Evolutionary conservation across 768 basidiomycete species (phyloP).

Genomic region (Hericium alpestre): DNA sequence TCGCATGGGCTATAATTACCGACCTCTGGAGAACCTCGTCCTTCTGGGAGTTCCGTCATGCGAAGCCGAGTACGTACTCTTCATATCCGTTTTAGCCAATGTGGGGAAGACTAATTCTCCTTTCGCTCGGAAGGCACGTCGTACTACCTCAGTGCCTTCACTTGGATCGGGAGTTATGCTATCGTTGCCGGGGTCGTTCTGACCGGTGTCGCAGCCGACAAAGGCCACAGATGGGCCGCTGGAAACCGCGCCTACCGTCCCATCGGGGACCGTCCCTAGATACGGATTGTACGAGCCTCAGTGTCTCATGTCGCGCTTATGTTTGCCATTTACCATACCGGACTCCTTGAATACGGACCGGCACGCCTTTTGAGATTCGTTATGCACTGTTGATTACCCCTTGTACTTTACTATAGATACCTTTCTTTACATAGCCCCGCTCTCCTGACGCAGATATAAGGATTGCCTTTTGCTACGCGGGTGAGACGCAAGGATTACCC

Average conservation of each 20-base stretch:
- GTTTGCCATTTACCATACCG: background rate
- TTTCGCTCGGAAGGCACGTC: constrained; percentile 36
- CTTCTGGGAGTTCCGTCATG: constrained; percentile 43
- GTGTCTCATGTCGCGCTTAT: background rate
- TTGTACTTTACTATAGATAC: no score
- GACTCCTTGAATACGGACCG: no score
- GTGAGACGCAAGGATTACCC: no score
- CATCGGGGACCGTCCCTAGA: constrained; percentile 14
- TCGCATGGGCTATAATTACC: constrained; percentile 54
- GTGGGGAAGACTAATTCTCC: background rate
- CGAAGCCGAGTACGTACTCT: constrained; percentile 41
- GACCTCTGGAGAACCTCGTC: constrained; percentile 39
- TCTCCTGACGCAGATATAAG: no score
- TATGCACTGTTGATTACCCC: no score
- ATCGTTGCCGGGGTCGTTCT: constrained; percentile 43
- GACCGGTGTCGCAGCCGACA: constrained; percentile 53
- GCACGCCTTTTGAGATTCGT: no score
- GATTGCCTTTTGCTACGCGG: no score
- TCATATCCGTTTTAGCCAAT: background rate
- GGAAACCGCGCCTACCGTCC: constrained; percentile 57
- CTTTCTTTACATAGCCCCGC: no score
- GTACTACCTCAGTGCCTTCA: constrained; percentile 46
- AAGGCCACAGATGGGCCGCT: constrained; percentile 64
- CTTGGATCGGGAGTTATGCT: constrained; percentile 50
- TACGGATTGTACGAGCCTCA: background rate